These are phyloP conservation scores for Corchorus capsularis DNA, from an alignment of 345 rosid species.

Conservation along the genomic window DNA sequence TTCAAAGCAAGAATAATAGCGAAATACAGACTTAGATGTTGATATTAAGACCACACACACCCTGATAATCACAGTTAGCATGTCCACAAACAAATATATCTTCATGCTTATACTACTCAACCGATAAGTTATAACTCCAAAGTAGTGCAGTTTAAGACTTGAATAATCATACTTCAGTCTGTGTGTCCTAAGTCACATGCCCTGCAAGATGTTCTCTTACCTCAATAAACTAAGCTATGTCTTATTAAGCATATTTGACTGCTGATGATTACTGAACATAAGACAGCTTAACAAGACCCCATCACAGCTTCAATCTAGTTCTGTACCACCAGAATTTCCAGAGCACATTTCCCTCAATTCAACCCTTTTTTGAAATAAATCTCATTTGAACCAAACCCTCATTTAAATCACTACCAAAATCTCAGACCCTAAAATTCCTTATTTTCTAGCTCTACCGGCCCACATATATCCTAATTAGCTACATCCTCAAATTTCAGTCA, in stretches of 20 bases:
- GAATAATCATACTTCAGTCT: background rate
- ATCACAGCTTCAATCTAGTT: background rate
- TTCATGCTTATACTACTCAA: background rate
- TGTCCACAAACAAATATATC: background rate
- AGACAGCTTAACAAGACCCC: background rate
- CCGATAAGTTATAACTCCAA: background rate
- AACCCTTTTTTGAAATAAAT: background rate
- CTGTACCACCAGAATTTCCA: background rate
- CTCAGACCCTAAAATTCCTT: background rate
- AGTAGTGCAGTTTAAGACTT: background rate
- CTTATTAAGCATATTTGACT: background rate
- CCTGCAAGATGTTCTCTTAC: background rate
- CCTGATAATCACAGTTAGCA: background rate
- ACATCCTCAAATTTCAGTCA: background rate
- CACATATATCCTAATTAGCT: background rate
- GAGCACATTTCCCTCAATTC: background rate
- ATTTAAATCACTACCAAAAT: background rate
- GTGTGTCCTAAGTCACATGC: background rate
- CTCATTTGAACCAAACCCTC: background rate
- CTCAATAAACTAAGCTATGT: background rate
- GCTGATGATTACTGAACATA: background rate
- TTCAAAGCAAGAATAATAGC: background rate
- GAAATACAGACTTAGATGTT: background rate
- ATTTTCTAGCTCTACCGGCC: background rate
- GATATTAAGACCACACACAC: background rate